Conservation (phyloP, 805 yeast species). For the Torulaspora indica region DNA sequence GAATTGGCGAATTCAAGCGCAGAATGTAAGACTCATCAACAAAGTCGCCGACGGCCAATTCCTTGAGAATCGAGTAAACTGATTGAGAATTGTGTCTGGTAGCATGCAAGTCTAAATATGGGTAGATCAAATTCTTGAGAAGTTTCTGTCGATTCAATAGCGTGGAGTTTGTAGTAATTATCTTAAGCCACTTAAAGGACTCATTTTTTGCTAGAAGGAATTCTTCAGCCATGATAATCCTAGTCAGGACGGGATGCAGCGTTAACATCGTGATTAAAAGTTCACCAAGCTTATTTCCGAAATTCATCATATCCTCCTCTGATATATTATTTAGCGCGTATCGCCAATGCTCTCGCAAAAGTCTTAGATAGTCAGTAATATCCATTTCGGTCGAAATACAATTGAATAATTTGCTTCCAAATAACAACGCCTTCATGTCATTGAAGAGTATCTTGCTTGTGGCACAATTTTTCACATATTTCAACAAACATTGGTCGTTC, state of each 20-base stretch:
- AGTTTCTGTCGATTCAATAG: conserved; percentile 19
- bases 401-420: conserved; percentile 36
- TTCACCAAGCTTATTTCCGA: conserved; percentile 9
- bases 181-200: conserved; percentile 11
- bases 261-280: conserved; percentile 16
- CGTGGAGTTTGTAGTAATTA: conserved; percentile 13
- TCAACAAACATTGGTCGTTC: conserved; percentile 12
- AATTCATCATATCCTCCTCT: not conserved
- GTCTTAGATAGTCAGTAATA: conserved; percentile 22
- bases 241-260: conserved; percentile 19
- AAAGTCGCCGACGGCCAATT: conserved; percentile 11
- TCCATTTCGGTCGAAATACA: conserved; percentile 17
- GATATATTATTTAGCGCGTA: conserved; percentile 10
- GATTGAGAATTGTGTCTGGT: conserved; percentile 8
- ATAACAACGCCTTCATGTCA: conserved; percentile 23
- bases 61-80: conserved; percentile 13
- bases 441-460: conserved; percentile 9
- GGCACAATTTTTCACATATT: conserved; percentile 10
- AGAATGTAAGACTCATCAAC: conserved; percentile 13
- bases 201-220: conserved; percentile 15
- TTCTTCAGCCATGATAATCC: conserved; percentile 18
- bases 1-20: conserved; percentile 13
- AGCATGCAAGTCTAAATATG: conserved; percentile 18
- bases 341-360: conserved; percentile 23
- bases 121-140: conserved; percentile 17